Evolutionary conservation across 768 basidiomycete genomes (phyloP).

Genomic region (Hypholoma sublateritium): DNA sequence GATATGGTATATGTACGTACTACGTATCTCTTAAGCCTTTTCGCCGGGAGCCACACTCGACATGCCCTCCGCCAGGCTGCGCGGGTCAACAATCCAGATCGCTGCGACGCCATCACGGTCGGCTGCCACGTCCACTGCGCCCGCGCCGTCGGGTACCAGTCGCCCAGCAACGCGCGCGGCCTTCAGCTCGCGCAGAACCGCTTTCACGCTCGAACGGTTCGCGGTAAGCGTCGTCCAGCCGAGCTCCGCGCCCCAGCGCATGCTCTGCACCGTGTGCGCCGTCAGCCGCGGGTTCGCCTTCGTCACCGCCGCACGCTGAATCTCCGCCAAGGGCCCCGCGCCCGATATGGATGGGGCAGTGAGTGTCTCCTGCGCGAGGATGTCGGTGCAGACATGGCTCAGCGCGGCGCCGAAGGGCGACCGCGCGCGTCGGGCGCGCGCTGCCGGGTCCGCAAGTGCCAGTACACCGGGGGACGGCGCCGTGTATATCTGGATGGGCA

Average conservation of each 20-base stretch:
- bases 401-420: constrained; percentile 47
- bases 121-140: background rate
- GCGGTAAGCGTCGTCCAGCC: constrained; percentile 90
- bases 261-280: constrained; percentile 73
- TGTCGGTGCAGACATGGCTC: constrained; percentile 48
- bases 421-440: background rate
- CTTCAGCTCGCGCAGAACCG: constrained; percentile 69
- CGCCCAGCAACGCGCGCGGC: constrained; percentile 32
- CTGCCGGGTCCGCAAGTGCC: background rate
- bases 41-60: constrained; percentile 5
- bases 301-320: constrained; percentile 53
- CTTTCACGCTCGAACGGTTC: constrained; percentile 75
- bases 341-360: constrained; percentile 10
- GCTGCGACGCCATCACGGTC: constrained; percentile 31
- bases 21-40: background rate
- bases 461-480: constrained; percentile 10
- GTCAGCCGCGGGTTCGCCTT: constrained; percentile 63
- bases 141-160: constrained; percentile 5
- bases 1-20: background rate
- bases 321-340: constrained; percentile 25
- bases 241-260: constrained; percentile 64
- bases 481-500: constrained; percentile 57
- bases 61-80: constrained; percentile 69
- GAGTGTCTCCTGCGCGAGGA: constrained; percentile 47
- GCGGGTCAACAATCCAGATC: constrained; percentile 77